Percentiles rank a stretch among this genome's conserved stretches.
These are phyloP conservation scores for Drechslera avenae DNA, from an alignment of 2,329 filamentous ascomycete genomes.

Conservation along the genomic window DNA sequence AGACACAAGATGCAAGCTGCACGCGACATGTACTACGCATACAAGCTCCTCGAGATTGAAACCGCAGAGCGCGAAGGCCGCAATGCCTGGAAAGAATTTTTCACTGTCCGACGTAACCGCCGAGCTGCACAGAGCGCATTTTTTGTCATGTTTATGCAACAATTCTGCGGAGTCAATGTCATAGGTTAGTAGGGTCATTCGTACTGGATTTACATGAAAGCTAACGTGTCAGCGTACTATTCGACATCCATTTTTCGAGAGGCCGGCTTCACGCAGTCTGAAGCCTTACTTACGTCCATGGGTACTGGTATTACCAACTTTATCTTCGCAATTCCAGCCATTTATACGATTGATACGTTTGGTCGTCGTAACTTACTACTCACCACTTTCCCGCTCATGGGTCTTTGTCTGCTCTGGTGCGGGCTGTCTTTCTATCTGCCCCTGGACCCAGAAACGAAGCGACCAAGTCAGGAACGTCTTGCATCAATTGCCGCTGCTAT, in stretches of 20 bases:
- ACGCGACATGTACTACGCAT: conserved; percentile 60
- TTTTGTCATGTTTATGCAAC: conserved; percentile 47
- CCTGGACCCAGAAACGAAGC: conserved; percentile 11
- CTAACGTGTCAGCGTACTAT: no score
- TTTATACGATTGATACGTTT: conserved; percentile 54
- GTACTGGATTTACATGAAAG: no score
- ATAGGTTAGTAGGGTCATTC: no score
- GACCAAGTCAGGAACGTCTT: conserved; percentile 23
- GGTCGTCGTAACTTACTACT: conserved; percentile 52
- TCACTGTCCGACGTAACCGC: conserved; percentile 41
- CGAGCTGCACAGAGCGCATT: conserved; percentile 41
- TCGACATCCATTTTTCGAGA: conserved; percentile 37
- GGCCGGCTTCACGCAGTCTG: conserved; percentile 42
- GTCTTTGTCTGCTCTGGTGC: conserved; percentile 43
- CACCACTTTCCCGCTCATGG: conserved; percentile 56
- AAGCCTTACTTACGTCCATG: conserved; percentile 49
- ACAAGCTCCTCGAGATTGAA: conserved; percentile 45
- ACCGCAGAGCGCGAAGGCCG: conserved; percentile 41
- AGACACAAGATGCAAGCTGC: conserved; percentile 60
- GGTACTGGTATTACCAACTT: conserved; percentile 55
- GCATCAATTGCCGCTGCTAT: conserved; percentile 42
- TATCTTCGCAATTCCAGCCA: conserved; percentile 51
- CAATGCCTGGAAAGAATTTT: conserved; percentile 42
- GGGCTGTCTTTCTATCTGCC: conserved; percentile 39
- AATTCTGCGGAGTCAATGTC: conserved; percentile 39